Evolutionary conservation across 345 rosid genomes (phyloP), one percentile per base, ranked within the genome.

Genomic region (Rhizophora apiculata): DNA sequence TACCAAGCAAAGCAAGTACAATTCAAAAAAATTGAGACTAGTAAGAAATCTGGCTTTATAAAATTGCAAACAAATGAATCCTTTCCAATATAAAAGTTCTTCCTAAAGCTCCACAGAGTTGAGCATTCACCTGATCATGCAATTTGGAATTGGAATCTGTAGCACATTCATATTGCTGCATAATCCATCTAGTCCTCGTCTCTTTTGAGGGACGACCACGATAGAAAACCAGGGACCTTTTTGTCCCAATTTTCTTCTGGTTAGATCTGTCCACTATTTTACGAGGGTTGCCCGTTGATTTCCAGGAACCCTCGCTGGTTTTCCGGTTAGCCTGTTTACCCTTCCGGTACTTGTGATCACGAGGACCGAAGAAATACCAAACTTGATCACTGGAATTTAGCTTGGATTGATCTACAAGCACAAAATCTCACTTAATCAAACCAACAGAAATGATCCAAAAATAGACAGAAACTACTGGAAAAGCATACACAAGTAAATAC

Each of bases 281-380:
- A n/a, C 80, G 72, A 24, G 68, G 69, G n/a, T 56, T 37, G 3
- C 90, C 84, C 0, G 93, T 86, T 27, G 70, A 74, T 66, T 88
- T 88, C 90, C 90, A 88, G 67, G 10, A 86, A 2, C 93, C 90
- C 8, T 61, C 51, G 2, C 6, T 58, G 0, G 86, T 83, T 10
- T 36, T 65, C 18, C 89, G 71, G 7, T 56, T 70, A 46, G 58
- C 22, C 34, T 70, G 52, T 6, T 66, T 64, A 30, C 83, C 76
- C 56, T 63, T 61, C 1, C 29, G 19, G 39, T 78, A 78, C 74
- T 74, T 77, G 58, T 62, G 60, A 52, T 70, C 76, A 1, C 68
- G 74, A 1, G 46, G 67, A 31, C 79, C 71, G 71, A 80, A 84
- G 81, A 86, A 86, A 31, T 68, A 68, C 86, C 87, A 81, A 9